Evolutionary conservation across 1,139 yeast species (phyloP), one percentile per base, ranked within the genome.

Genomic region (Taphrina flavorubra): DNA sequence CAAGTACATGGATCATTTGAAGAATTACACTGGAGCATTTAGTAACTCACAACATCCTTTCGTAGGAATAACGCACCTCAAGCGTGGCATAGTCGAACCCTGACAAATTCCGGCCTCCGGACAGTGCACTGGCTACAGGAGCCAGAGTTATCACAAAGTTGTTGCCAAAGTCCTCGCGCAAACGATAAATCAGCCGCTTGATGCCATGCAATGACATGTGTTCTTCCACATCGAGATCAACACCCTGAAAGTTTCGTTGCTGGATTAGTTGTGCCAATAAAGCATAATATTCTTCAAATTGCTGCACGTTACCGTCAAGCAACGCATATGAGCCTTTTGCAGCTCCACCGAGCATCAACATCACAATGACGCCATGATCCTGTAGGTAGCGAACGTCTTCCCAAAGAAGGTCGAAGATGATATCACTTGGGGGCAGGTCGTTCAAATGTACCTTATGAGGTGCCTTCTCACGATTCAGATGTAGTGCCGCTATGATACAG

Each of bases 311-410:
- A 3, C 51, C 51, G 34, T 62, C 66, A 16, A 62, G 59, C 13
- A 42, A 42, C 2, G 37, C 51, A n/a, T 39, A 62, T 18, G 59
- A 36, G 36, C 66, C 66, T 31, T 51, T 34, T 14, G 66, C 66
- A 20, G 66, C 66, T 8, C 66, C 66, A 11, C 66, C 66, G 14
- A 62, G 51, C 66, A 62, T 62, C 25, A 42, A 37, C 66, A 62
- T 51, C 13, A 62, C 51, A 10, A 36, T 51, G 44, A 62, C 20
- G 20, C 59, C 59, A 31, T 39, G 25, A 11, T 31, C 20, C 42
- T 62, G 66, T 8, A 62, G 16, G 7, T 18, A 42, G n/a, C 31
- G 20, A 14, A 51, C n/a, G 10, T 62, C 66, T 40, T 53, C 37
- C 66, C 66, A 62, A n/a, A 62, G 66, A 31, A 10, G 51, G 18